Conservation (phyloP, 1,284 basidiomycete species). For the Trichosporon sp. region DNA sequence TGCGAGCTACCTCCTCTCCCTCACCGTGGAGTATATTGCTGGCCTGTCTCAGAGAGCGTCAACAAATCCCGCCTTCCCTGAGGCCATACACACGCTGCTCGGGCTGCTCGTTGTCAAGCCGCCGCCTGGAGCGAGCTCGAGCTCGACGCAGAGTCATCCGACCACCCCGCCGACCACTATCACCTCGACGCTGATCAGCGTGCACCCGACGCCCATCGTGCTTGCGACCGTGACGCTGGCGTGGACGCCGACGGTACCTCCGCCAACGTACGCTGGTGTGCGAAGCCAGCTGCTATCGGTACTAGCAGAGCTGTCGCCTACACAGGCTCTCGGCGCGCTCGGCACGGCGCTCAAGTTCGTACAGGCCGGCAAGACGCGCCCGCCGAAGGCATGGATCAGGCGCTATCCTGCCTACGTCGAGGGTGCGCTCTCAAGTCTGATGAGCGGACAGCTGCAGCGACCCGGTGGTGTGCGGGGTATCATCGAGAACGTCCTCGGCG, state of each 20-base stretch:
- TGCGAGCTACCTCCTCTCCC: constrained; percentile 24
- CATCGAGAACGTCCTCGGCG: constrained; percentile 40
- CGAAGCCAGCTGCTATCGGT: constrained; percentile 18
- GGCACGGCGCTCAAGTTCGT: constrained; percentile 26
- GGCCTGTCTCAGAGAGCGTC: constrained; percentile 9
- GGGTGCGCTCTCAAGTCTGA: constrained; percentile 23
- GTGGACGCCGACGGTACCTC: constrained; percentile 29
- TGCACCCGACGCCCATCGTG: constrained; percentile 27
- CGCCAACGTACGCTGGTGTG: constrained; percentile 15
- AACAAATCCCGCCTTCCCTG: constrained; percentile 2
- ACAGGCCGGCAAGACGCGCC: constrained; percentile 6
- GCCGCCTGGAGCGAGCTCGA: constrained; percentile 15
- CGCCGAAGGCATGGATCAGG: constrained; percentile 25
- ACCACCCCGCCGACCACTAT: constrained; percentile 20
- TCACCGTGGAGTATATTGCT: constrained; percentile 20
- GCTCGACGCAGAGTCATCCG: no score
- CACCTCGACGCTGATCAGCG: constrained; percentile 25
- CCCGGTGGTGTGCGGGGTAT: constrained; percentile 35
- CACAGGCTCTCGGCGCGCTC: constrained; percentile 28
- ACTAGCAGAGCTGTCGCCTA: constrained; percentile 22
- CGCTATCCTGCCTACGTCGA: constrained; percentile 34
- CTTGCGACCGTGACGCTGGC: constrained; percentile 28
- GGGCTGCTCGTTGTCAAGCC: constrained; percentile 20
- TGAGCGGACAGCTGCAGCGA: constrained; percentile 30
- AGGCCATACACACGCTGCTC: constrained; percentile 15